Percentiles rank a stretch among this genome's conserved stretches.
phyloP scores from a whole-genome alignment of 2,329 filamentous ascomycete genomes.

The Dactylonectria macrodidyma region DNA sequence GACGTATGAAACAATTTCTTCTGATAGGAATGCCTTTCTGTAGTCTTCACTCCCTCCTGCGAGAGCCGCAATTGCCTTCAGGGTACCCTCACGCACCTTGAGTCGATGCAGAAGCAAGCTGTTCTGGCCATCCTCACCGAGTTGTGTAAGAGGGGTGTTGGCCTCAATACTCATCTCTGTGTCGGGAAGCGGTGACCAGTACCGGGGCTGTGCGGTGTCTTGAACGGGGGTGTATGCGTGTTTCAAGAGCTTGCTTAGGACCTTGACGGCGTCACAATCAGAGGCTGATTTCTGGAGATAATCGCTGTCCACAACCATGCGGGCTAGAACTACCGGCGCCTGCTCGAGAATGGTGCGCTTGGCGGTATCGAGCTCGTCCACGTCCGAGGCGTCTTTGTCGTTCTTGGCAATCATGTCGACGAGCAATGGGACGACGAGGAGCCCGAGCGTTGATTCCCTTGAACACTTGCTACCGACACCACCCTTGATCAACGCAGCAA shows the following conservation, averaged over 20 bases:
- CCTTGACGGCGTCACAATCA: constrained; percentile 70
- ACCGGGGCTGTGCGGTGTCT: constrained; percentile 47
- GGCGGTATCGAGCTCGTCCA: constrained; percentile 53
- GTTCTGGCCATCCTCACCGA: constrained; percentile 75
- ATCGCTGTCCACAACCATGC: constrained; percentile 83
- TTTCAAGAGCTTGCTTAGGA: constrained; percentile 64
- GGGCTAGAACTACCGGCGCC: constrained; percentile 82
- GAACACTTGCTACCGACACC: constrained; percentile 73
- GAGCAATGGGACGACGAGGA: constrained; percentile 79
- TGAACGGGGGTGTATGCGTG: constrained; percentile 65
- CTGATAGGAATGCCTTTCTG: constrained; percentile 84
- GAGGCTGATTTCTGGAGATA: constrained; percentile 86
- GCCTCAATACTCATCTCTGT: constrained; percentile 53
- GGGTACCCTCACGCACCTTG: constrained; percentile 80
- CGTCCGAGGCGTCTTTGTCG: constrained; percentile 62
- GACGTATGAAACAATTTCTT: constrained; percentile 85
- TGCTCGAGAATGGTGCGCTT: constrained; percentile 72
- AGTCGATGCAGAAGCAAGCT: constrained; percentile 77
- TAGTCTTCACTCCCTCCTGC: constrained; percentile 87
- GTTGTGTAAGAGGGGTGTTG: constrained; percentile 57
- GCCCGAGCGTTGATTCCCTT: constrained; percentile 75
- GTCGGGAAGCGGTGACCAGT: constrained; percentile 58
- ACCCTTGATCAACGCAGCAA: constrained; percentile 78
- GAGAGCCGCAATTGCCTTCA: constrained; percentile 87
- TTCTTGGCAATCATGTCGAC: constrained; percentile 70